Conservation (phyloP, 2,329 filamentous ascomycete genomes). For the Paraphaeosphaeria minitans region DNA sequence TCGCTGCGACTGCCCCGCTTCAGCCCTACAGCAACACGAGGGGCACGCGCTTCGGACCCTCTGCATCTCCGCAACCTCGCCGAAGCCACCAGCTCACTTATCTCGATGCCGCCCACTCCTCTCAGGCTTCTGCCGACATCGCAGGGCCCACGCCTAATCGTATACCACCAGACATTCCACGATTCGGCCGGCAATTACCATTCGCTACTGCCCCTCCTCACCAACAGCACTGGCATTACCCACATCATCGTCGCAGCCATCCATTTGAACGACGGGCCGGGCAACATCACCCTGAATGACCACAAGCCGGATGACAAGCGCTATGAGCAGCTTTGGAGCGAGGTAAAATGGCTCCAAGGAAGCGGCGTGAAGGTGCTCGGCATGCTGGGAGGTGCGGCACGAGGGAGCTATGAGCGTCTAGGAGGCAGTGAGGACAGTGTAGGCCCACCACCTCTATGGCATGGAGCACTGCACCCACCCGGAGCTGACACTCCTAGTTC, state of each 20-base stretch:
- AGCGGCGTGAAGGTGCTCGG: constrained; percentile 79
- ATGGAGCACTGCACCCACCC: neutral
- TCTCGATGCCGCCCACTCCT: constrained; percentile 35
- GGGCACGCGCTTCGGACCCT: constrained; percentile 13
- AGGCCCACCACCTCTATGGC: constrained; percentile 6
- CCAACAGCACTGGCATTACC: constrained; percentile 67
- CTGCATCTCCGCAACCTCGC: neutral
- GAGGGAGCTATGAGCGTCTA: constrained; percentile 68
- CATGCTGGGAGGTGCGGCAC: constrained; percentile 86
- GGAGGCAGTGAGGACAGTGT: constrained; percentile 41
- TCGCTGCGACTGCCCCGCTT: constrained; percentile 26
- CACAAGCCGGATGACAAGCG: constrained; percentile 69
- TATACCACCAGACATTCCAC: constrained; percentile 71
- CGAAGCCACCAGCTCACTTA: neutral
- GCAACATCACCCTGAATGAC: constrained; percentile 79
- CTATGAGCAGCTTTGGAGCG: constrained; percentile 77
- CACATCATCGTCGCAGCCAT: constrained; percentile 88
- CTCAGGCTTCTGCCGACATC: constrained; percentile 42
- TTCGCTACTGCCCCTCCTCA: constrained; percentile 66
- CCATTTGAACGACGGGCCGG: constrained; percentile 74
- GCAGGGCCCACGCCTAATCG: constrained; percentile 52
- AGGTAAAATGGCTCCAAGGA: constrained; percentile 72
- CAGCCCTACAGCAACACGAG: constrained; percentile 30
- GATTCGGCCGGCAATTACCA: constrained; percentile 59
- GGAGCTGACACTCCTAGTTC: constrained; percentile 56